phyloP scores from a whole-genome alignment of 176 grass and related monocot species.

The Triticum dicoccoides region DNA sequence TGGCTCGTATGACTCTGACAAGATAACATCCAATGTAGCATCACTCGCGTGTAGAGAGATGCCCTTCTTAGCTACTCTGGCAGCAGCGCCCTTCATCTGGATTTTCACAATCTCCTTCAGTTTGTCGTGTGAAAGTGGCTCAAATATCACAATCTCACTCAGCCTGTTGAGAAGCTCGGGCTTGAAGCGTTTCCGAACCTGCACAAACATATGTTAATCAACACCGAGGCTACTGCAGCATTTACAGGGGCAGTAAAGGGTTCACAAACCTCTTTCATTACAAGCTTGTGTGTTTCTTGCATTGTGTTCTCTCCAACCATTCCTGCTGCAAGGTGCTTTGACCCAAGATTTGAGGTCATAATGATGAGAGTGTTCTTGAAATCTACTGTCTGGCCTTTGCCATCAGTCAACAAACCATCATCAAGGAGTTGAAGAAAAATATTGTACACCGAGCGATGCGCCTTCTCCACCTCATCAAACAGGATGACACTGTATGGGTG shows the following conservation, averaged over 20 bases:
- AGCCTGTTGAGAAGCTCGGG: background rate
- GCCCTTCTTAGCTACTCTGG: background rate
- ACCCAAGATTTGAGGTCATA: background rate
- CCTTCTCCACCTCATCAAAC: background rate
- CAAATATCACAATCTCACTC: background rate
- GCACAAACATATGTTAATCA: background rate
- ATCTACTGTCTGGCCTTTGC: background rate
- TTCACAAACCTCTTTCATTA: background rate
- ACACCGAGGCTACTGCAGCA: background rate
- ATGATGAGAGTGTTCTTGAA: background rate
- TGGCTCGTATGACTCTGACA: background rate
- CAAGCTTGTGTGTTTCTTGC: background rate
- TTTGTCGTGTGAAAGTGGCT: background rate
- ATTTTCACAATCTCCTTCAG: background rate
- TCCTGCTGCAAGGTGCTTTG: background rate
- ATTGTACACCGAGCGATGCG: background rate
- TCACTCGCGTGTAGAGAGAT: background rate
- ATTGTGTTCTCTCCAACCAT: background rate
- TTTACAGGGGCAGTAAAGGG: background rate
- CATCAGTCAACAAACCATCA: background rate
- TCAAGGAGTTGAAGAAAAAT: background rate
- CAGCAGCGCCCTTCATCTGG: background rate
- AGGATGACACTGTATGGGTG: background rate
- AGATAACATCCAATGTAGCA: background rate
- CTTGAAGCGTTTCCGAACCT: background rate